Evolutionary conservation across 192 early-diverging fungal genomes (phyloP).

Genomic region (Entomortierella parvispora): DNA sequence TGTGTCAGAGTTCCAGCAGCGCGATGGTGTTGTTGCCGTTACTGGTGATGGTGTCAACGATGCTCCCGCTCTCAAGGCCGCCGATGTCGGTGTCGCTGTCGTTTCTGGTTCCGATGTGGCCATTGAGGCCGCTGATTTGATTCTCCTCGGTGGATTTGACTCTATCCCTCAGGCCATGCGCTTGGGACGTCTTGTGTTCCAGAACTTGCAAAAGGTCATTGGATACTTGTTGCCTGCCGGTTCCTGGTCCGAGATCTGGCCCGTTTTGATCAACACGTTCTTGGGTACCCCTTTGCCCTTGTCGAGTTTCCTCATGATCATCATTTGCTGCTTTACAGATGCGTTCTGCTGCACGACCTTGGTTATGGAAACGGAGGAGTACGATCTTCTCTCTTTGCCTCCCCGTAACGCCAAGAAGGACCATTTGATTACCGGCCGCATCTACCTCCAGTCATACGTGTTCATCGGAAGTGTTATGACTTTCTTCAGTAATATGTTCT

Average conservation of each 20-base stretch:
- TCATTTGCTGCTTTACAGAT: conserved; percentile 64
- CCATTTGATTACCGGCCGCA: conserved; percentile 69
- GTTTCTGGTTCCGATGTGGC: conserved; percentile 86
- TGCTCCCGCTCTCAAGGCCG: conserved; percentile 88
- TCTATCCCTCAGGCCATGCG: conserved; percentile 74
- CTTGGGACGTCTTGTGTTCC: conserved; percentile 84
- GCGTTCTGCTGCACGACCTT: conserved; percentile 71
- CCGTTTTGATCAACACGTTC: conserved; percentile 81
- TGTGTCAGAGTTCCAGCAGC: conserved; percentile 77
- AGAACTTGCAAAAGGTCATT: conserved; percentile 91
- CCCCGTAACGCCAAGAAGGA: conserved; percentile 82
- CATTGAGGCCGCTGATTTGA: conserved; percentile 75
- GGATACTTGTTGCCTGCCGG: conserved; percentile 84
- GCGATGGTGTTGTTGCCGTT: conserved; percentile 82
- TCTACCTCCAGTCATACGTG: conserved; percentile 82
- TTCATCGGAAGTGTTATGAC: conserved; percentile 81
- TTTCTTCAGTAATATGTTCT: conserved; percentile 73
- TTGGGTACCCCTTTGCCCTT: conserved; percentile 84
- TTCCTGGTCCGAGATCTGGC: conserved; percentile 78
- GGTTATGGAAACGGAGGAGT: conserved; percentile 83
- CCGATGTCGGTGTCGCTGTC: conserved; percentile 92
- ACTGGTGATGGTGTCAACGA: conserved; percentile 97
- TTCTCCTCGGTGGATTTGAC: conserved; percentile 62
- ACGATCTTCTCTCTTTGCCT: conserved; percentile 72
- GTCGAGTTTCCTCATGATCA: conserved; percentile 79